These are phyloP conservation scores for Amanita muscaria DNA, from an alignment of 768 basidiomycete genomes.

Conservation along the genomic window DNA sequence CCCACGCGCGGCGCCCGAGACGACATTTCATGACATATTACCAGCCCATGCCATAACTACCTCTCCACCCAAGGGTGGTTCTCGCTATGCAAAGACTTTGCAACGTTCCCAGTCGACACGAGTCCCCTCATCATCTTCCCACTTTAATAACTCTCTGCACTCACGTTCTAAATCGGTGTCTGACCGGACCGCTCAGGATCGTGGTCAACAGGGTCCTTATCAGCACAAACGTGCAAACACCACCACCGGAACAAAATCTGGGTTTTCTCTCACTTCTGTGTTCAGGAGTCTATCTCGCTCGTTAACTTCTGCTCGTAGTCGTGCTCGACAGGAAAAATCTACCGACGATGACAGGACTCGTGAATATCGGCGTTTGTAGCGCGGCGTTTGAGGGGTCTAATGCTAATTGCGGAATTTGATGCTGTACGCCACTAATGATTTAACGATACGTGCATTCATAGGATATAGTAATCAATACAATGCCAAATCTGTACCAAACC, in stretches of 20 bases:
- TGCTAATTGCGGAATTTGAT: no score
- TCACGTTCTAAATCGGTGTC: constrained; percentile 2
- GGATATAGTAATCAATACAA: no score
- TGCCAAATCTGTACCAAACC: background rate
- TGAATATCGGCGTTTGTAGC: background rate
- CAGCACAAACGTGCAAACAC: background rate
- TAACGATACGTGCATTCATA: no score
- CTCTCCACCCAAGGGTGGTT: constrained; percentile 15
- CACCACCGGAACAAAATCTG: constrained; percentile 1
- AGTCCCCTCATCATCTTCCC: constrained; percentile 1
- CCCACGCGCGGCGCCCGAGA: constrained; percentile 12
- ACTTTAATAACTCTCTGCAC: background rate
- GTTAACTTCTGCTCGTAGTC: background rate
- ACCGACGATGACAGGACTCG: background rate
- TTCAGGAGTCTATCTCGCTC: constrained; percentile 2
- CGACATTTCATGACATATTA: constrained; percentile 40
- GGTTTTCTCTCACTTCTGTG: constrained; percentile 4
- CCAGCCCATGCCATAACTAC: constrained; percentile 37
- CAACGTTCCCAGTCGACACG: constrained; percentile 9
- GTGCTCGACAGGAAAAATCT: background rate
- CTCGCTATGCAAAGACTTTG: constrained; percentile 3
- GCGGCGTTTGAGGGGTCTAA: background rate
- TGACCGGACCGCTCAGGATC: background rate
- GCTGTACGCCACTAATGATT: no score
- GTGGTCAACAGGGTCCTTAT: background rate